Conservation (phyloP, 805 yeast species). For the Candida maltosa region DNA sequence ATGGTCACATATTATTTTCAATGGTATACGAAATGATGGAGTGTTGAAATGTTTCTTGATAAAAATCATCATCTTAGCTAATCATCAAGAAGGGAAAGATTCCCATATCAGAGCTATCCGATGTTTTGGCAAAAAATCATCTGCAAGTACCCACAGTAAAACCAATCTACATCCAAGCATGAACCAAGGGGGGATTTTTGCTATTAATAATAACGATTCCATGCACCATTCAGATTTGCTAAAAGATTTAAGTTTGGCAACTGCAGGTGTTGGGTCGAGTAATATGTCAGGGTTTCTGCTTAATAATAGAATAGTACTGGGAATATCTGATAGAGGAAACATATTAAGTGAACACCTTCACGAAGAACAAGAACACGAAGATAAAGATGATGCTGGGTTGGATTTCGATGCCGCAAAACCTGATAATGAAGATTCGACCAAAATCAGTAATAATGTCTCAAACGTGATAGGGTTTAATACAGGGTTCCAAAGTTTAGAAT, state of each 20-base stretch:
- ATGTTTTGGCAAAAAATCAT: constrained; percentile 43
- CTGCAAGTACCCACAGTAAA: constrained; percentile 1
- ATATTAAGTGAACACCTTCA: too few relatives aligned
- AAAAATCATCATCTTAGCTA: constrained; percentile 60
- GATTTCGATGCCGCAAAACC: constrained; percentile 11
- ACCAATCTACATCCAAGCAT: neutral
- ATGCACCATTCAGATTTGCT: constrained; percentile 12
- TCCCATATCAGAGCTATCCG: constrained; percentile 79
- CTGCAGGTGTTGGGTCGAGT: constrained; percentile 21
- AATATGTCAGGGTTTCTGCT: constrained; percentile 28
- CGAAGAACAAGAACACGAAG: constrained; percentile 8
- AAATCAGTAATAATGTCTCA: constrained; percentile 28
- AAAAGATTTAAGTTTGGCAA: constrained; percentile 22
- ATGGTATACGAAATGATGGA: constrained; percentile 50
- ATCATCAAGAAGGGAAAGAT: constrained; percentile 95
- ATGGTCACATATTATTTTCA: constrained; percentile 68
- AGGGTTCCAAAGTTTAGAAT: constrained; percentile 37
- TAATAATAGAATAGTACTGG: constrained; percentile 14
- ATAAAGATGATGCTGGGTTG: constrained; percentile 10
- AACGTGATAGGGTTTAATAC: constrained; percentile 41
- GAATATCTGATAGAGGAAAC: constrained; percentile 3
- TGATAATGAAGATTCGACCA: constrained; percentile 19
- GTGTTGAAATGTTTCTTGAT: constrained; percentile 65
- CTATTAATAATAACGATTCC: neutral
- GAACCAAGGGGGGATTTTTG: neutral